Conservation (phyloP, 495 filamentous ascomycete genomes). For the Tuber calosporum region DNA sequence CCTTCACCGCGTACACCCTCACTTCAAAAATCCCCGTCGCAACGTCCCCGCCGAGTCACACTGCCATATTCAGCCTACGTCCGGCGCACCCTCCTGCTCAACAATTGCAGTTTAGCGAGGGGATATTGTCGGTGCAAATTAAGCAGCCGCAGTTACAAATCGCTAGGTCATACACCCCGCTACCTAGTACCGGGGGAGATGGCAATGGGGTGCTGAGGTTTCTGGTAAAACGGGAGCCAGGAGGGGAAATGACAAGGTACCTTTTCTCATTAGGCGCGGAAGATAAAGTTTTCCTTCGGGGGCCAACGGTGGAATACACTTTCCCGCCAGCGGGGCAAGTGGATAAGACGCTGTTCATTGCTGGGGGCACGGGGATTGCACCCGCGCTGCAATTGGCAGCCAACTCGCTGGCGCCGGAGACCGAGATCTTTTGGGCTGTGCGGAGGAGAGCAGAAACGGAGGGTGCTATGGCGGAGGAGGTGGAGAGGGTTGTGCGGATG, state of each 20-base stretch:
- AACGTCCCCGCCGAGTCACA: slow-evolving; percentile 45
- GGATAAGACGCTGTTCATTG: slow-evolving; percentile 64
- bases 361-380: slow-evolving; percentile 89
- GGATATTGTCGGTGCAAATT: slow-evolving; percentile 79
- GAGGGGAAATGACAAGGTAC: slow-evolving; percentile 50
- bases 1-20: slow-evolving; percentile 60
- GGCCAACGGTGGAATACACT: slow-evolving; percentile 64
- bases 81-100: slow-evolving; percentile 43
- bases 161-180: slow-evolving; percentile 76
- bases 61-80: slow-evolving; percentile 63
- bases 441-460: slow-evolving; percentile 31
- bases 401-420: slow-evolving; percentile 49
- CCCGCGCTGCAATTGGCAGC: slow-evolving; percentile 75
- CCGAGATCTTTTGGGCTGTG: slow-evolving; percentile 64
- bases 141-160: slow-evolving; percentile 92
- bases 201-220: slow-evolving; percentile 47
- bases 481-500: slow-evolving; percentile 49
- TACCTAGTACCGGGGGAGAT: slow-evolving; percentile 49
- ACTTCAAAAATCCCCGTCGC: slow-evolving; percentile 62
- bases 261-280: slow-evolving; percentile 57
- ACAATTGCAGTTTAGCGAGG: slow-evolving; percentile 42
- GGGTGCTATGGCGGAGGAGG: slow-evolving; percentile 52
- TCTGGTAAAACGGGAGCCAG: slow-evolving; percentile 51
- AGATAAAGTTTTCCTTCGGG: slow-evolving; percentile 61
- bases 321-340: slow-evolving; percentile 50